Conservation (phyloP, 305 asterid species). For the Fraxinus platypoda region DNA sequence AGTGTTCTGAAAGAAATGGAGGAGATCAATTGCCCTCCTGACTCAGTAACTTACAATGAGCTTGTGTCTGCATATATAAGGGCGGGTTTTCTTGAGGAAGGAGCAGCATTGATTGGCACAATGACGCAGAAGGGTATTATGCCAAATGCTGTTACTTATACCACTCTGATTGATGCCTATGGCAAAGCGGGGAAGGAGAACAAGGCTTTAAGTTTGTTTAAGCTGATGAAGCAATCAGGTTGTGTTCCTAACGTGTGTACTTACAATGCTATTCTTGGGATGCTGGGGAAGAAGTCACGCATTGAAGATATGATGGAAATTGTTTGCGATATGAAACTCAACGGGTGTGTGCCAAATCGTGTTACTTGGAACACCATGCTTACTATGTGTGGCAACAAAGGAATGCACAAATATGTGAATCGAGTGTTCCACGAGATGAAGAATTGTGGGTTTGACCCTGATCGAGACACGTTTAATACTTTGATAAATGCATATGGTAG, state of each 20-base stretch:
- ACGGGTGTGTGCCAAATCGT: neutral
- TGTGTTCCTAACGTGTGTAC: constrained; percentile 46
- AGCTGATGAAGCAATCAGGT: neutral
- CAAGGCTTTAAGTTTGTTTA: neutral
- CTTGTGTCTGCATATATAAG: constrained; percentile 89
- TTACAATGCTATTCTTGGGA: constrained; percentile 12
- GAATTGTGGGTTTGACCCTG: constrained; percentile 87
- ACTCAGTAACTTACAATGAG: constrained; percentile 83
- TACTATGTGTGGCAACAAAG: neutral
- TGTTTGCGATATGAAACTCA: constrained; percentile 38
- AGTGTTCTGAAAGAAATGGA: constrained; percentile 85
- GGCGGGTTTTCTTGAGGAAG: constrained; percentile 85
- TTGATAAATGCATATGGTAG: constrained; percentile 87
- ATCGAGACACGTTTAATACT: constrained; percentile 81
- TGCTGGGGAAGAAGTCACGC: neutral
- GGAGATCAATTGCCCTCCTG: constrained; percentile 76
- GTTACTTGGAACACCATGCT: neutral
- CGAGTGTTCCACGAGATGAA: constrained; percentile 79
- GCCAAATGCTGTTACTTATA: constrained; percentile 88
- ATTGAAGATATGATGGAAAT: constrained; percentile 13
- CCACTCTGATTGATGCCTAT: constrained; percentile 70
- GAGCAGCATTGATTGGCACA: constrained; percentile 67
- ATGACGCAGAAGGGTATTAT: constrained; percentile 66
- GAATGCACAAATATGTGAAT: constrained; percentile 35
- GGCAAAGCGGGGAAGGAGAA: constrained; percentile 74